A percentile compares a stretch with the other conserved stretches of the same genome.
Evolutionary conservation across 108 stramenopile genomes (phyloP).

Genomic region (Heterococcus sp.): DNA sequence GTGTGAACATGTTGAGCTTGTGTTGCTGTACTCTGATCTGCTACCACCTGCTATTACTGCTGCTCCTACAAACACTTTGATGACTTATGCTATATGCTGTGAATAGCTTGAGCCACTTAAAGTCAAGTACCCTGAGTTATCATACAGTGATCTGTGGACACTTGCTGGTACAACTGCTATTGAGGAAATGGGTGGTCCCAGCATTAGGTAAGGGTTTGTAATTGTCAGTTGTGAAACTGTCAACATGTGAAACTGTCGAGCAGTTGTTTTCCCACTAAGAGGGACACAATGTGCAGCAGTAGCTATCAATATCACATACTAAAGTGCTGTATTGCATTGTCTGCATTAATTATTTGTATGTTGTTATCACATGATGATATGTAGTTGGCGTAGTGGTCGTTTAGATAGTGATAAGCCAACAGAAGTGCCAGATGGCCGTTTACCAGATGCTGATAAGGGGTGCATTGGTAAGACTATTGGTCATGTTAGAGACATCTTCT

Average conservation of each 20-base stretch:
- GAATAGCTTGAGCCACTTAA: slow-evolving; percentile 49
- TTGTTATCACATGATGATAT: no score
- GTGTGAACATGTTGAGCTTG: no score
- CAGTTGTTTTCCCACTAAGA: slow-evolving; percentile 60
- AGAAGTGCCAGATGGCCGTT: slow-evolving; percentile 55
- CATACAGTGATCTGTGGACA: slow-evolving; percentile 80
- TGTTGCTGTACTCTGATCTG: no score
- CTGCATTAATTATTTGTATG: no score
- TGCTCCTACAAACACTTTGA: neutral
- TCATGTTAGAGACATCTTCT: slow-evolving; percentile 82
- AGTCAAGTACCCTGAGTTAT: slow-evolving; percentile 62
- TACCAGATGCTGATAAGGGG: slow-evolving; percentile 86
- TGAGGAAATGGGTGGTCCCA: slow-evolving; percentile 50
- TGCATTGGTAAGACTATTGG: slow-evolving; percentile 66
- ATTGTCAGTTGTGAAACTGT: neutral
- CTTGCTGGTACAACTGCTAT: slow-evolving; percentile 63
- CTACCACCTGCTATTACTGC: no score
- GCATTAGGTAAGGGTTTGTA: no score
- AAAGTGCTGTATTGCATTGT: no score
- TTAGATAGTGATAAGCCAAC: slow-evolving; percentile 44
- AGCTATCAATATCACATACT: no score
- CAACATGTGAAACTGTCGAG: neutral
- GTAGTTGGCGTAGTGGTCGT: slow-evolving; percentile 57
- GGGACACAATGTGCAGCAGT: slow-evolving; percentile 64
- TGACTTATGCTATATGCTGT: neutral